A percentile compares a stretch with the other conserved stretches of the same genome.
Evolutionary conservation across 2,329 filamentous ascomycete genomes (phyloP).

Genomic region (Talaromyces sp.): DNA sequence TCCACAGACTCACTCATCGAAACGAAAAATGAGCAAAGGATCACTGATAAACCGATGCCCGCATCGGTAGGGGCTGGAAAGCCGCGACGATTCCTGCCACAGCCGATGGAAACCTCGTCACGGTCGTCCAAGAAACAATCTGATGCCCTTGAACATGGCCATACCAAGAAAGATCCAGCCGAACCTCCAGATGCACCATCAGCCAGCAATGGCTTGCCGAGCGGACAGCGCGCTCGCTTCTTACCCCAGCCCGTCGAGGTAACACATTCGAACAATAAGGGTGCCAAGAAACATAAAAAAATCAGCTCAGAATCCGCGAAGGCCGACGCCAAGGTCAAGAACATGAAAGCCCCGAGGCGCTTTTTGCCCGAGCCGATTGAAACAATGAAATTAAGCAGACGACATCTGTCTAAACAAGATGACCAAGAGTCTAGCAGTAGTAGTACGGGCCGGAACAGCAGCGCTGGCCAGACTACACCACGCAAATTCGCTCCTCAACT

Average conservation of each 20-base stretch:
- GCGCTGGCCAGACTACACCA: constrained; percentile 13
- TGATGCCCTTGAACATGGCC: background rate
- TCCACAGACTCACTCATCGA: background rate
- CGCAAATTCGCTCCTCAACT: constrained; percentile 71
- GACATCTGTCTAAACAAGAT: constrained; percentile 31
- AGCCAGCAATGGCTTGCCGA: background rate
- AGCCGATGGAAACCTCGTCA: constrained; percentile 45
- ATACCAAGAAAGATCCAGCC: constrained; percentile 6
- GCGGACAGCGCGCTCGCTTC: background rate
- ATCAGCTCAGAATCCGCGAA: constrained; percentile 16
- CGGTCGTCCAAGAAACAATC: constrained; percentile 36
- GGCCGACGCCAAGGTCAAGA: background rate
- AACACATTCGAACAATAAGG: constrained; percentile 30
- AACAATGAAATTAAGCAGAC: constrained; percentile 29
- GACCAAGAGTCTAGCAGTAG: background rate
- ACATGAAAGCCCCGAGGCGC: constrained; percentile 22
- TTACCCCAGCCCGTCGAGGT: constrained; percentile 10
- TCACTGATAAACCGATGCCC: background rate
- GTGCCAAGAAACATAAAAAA: constrained; percentile 45
- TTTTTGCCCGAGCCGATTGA: constrained; percentile 35
- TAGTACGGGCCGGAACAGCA: constrained; percentile 33
- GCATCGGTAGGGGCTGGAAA: background rate
- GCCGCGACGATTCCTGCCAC: constrained; percentile 32
- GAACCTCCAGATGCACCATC: background rate
- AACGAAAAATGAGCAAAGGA: background rate